Evolutionary conservation across 2,329 filamentous ascomycete species (phyloP).

Genomic region (Alternaria triticimaculans): DNA sequence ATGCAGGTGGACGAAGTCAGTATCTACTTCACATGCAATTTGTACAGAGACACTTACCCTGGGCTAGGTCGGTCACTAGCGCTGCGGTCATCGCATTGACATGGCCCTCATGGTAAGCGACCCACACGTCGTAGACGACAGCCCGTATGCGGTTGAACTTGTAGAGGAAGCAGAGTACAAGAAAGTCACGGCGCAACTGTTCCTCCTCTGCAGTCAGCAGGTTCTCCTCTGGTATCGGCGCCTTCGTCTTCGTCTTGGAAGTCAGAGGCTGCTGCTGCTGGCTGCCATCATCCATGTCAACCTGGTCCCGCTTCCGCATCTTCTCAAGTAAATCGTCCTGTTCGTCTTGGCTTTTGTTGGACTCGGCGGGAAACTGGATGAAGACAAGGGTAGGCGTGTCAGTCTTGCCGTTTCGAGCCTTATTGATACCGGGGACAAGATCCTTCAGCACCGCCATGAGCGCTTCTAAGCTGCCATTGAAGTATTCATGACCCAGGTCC

Average conservation of each 20-base stretch:
- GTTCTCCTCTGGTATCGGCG: background rate
- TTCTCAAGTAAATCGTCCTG: background rate
- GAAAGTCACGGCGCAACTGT: constrained; percentile 17
- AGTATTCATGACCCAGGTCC: constrained; percentile 20
- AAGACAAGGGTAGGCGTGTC: background rate
- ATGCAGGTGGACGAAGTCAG: background rate
- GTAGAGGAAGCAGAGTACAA: constrained; percentile 25
- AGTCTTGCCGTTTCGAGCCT: background rate
- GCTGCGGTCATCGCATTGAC: constrained; percentile 18
- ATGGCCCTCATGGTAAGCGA: constrained; percentile 7
- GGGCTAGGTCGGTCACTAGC: constrained; percentile 22
- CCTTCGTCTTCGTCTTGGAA: background rate
- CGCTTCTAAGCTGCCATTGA: constrained; percentile 5
- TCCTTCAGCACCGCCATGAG: constrained; percentile 2
- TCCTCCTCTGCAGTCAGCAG: constrained; percentile 14
- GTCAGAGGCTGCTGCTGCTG: background rate
- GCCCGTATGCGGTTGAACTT: constrained; percentile 18
- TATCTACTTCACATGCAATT: background rate
- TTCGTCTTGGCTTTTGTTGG: background rate
- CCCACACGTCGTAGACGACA: constrained; percentile 16
- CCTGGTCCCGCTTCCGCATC: background rate
- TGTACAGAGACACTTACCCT: background rate
- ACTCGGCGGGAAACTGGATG: background rate
- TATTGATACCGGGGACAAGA: background rate
- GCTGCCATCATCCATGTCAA: background rate